Conservation (phyloP, 2,329 filamentous ascomycete genomes). For the Colletotrichum sojae region DNA sequence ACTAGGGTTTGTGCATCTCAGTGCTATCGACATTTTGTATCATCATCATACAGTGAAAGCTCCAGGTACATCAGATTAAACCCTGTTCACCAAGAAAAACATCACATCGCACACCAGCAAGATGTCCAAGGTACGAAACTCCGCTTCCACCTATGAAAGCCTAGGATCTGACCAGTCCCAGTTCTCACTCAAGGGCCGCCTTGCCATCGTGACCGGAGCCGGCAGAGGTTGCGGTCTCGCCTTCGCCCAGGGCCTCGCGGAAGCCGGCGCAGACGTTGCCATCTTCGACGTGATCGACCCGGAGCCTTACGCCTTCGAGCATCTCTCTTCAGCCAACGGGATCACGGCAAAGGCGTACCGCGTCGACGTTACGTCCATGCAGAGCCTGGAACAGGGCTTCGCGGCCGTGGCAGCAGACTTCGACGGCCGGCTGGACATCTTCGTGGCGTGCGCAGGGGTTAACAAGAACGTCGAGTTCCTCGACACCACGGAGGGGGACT, state of each 20-base stretch:
- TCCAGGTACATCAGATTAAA: background rate
- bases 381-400: slow-evolving; percentile 21
- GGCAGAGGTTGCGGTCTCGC: slow-evolving; percentile 60
- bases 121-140: background rate
- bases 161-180: slow-evolving; percentile 37
- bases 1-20: no score
- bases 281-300: slow-evolving; percentile 35
- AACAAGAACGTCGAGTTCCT: slow-evolving; percentile 44
- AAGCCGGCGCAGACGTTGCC: slow-evolving; percentile 32
- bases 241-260: slow-evolving; percentile 32
- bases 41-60: background rate
- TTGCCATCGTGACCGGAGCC: slow-evolving; percentile 61
- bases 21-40: background rate
- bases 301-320: slow-evolving; percentile 15
- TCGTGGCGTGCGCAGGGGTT: slow-evolving; percentile 53
- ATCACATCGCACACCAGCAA: background rate
- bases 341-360: slow-evolving; percentile 15
- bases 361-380: slow-evolving; percentile 21
- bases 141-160: background rate
- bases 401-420: slow-evolving; percentile 45
- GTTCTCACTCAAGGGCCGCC: slow-evolving; percentile 65
- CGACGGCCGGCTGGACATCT: slow-evolving; percentile 49
- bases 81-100: background rate
- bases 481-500: slow-evolving; percentile 28
- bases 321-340: background rate